Percentiles rank a stretch among this genome's conserved stretches.
Conservation (phyloP, 305 asterid species). For the Fraxinus latifolia region DNA sequence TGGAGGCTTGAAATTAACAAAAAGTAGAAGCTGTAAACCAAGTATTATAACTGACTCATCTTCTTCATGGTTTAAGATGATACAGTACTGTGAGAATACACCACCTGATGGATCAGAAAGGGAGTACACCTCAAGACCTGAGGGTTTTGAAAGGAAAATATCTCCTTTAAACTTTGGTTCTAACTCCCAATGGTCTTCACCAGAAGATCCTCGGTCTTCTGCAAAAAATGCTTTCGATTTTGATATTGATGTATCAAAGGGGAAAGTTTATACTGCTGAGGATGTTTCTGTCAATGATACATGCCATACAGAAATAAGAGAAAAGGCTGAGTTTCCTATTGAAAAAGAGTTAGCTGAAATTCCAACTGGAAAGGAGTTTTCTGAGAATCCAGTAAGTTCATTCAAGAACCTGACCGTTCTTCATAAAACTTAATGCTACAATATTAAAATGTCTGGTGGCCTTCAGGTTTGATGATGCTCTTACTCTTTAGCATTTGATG, state of each 20-base stretch:
- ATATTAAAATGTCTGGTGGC: background rate
- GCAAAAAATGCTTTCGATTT: constrained; percentile 44
- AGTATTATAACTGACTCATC: constrained; percentile 36
- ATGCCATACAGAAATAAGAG: constrained; percentile 24
- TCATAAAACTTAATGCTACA: background rate
- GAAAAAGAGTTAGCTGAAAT: constrained; percentile 28
- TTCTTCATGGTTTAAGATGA: constrained; percentile 44
- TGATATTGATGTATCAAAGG: constrained; percentile 43
- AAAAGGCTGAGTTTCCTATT: constrained; percentile 30
- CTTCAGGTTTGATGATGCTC: background rate
- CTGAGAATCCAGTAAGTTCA: constrained; percentile 48
- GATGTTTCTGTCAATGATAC: constrained; percentile 17
- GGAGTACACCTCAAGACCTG: constrained; percentile 33
- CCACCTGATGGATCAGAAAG: constrained; percentile 47
- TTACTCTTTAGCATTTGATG: constrained; percentile 3
- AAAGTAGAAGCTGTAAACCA: constrained; percentile 76
- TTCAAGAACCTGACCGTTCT: background rate
- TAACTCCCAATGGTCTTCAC: constrained; percentile 29
- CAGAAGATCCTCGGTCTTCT: constrained; percentile 48
- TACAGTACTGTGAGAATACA: constrained; percentile 40
- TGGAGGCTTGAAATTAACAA: constrained; percentile 45
- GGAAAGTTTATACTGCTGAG: constrained; percentile 31
- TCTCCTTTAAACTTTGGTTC: constrained; percentile 40
- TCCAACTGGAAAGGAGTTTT: constrained; percentile 28
- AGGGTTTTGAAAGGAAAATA: constrained; percentile 38